phyloP scores from a whole-genome alignment of 2,329 filamentous ascomycete species.

The Curvularia verruculosa region DNA sequence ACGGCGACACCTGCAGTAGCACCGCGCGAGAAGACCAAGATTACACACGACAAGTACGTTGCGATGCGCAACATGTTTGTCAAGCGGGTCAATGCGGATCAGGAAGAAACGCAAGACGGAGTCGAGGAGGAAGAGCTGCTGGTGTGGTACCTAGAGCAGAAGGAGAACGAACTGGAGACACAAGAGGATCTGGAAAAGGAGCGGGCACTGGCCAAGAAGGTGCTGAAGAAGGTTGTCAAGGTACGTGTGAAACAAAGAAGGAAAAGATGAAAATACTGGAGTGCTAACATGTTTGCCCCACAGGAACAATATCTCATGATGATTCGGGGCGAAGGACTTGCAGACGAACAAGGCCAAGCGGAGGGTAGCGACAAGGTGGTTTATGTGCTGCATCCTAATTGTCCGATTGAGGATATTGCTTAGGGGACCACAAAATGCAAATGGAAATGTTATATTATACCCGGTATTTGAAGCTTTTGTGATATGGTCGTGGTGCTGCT shows the following conservation, averaged over 20 bases:
- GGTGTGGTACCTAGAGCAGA: conserved; percentile 90
- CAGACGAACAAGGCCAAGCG: conserved; percentile 72
- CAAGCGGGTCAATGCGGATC: conserved; percentile 81
- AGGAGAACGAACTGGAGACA: conserved; percentile 78
- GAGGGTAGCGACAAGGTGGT: conserved; percentile 61
- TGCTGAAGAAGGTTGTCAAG: conserved; percentile 95
- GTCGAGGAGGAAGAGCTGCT: conserved; percentile 82
- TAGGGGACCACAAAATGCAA: conserved; percentile 2
- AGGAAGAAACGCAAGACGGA: conserved; percentile 76
- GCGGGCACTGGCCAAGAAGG: conserved; percentile 75
- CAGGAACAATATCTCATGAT: conserved; percentile 66
- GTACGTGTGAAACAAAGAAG: conserved; percentile 61
- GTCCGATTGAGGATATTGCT: conserved; percentile 70
- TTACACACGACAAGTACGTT: conserved; percentile 95
- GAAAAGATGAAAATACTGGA: background rate
- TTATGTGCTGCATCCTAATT: conserved; percentile 95
- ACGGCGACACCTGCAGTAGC: conserved; percentile 47
- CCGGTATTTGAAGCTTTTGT: background rate
- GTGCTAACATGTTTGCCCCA: conserved; percentile 23
- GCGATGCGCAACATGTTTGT: conserved; percentile 87
- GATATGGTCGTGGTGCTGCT: background rate
- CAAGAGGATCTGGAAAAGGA: conserved; percentile 84
- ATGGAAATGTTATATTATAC: background rate
- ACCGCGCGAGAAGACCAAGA: conserved; percentile 73
- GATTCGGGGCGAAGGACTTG: conserved; percentile 82